A percentile compares a stretch with the other conserved stretches of the same genome.
Evolutionary conservation across 1,284 basidiomycete genomes (phyloP).

Genomic region (Singerocomus inundabilis): DNA sequence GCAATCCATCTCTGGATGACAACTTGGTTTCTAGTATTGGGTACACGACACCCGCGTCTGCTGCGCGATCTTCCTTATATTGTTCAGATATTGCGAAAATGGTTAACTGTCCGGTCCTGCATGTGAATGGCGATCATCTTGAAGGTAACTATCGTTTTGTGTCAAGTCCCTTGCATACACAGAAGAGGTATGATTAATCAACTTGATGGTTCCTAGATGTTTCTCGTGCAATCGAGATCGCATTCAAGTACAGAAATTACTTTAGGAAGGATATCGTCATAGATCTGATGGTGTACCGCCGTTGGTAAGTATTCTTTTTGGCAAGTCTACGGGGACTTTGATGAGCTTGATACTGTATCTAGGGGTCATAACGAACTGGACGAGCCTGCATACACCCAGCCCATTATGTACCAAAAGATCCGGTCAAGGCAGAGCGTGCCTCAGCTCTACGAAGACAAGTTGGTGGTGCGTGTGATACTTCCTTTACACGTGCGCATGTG

Average conservation of each 20-base stretch:
- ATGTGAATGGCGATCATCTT: constrained; percentile 88
- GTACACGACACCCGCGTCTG: constrained; percentile 84
- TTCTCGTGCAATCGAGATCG: constrained; percentile 72
- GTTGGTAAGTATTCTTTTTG: constrained; percentile 51
- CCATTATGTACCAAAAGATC: constrained; percentile 87
- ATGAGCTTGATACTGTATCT: constrained; percentile 1
- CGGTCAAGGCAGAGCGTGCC: constrained; percentile 75
- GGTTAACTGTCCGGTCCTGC: constrained; percentile 85
- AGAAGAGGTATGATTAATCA: background rate
- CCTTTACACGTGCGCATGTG: background rate
- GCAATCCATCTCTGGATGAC: background rate
- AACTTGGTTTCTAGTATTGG: constrained; percentile 60
- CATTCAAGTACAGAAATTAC: constrained; percentile 79
- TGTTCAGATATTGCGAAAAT: constrained; percentile 90
- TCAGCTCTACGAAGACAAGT: constrained; percentile 74
- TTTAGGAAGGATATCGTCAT: constrained; percentile 88
- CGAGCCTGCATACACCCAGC: constrained; percentile 87
- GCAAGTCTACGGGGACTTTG: background rate
- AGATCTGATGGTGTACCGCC: constrained; percentile 84
- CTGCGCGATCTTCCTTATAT: constrained; percentile 81
- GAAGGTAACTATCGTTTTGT: constrained; percentile 56
- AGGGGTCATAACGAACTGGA: constrained; percentile 90
- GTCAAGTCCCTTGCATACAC: background rate
- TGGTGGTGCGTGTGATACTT: constrained; percentile 52
- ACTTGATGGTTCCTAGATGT: constrained; percentile 52